These are phyloP conservation scores for Castanea crenata DNA, from an alignment of 306 rosid genomes.

Conservation along the genomic window DNA sequence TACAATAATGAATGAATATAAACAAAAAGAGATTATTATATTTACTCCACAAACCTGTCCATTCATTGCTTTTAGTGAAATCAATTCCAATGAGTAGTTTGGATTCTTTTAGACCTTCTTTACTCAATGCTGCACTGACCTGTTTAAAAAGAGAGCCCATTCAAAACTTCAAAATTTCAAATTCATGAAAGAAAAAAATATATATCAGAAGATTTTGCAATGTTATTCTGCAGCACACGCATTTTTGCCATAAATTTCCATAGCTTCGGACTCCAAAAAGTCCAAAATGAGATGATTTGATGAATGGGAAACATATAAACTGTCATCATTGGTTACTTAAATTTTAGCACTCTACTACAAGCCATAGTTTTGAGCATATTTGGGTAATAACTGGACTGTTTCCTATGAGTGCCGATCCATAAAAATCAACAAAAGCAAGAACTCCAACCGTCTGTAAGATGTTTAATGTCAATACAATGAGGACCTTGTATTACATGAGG, in stretches of 20 bases:
- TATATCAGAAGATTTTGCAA: background rate
- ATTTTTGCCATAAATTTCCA: background rate
- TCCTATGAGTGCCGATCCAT: background rate
- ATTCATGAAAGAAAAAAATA: background rate
- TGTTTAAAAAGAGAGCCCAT: slow-evolving; percentile 21
- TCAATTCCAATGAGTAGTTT: slow-evolving; percentile 90
- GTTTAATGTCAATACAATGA: too few species aligned
- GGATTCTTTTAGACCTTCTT: slow-evolving; percentile 75
- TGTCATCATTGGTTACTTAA: background rate
- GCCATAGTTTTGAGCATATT: background rate
- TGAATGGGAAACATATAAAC: background rate
- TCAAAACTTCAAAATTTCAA: background rate
- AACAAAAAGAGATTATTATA: background rate
- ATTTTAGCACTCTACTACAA: background rate
- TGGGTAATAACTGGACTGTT: background rate
- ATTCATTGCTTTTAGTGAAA: slow-evolving; percentile 93
- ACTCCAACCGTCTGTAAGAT: too few species aligned
- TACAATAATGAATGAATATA: background rate
- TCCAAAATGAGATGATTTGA: too few species aligned
- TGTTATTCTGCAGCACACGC: background rate
- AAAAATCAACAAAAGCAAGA: too few species aligned
- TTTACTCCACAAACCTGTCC: slow-evolving; percentile 66
- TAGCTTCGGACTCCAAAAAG: background rate
- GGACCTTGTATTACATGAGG: too few species aligned
- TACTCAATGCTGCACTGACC: slow-evolving; percentile 68